A percentile compares a stretch with the other conserved stretches of the same genome.
These are phyloP conservation scores for Talaromyces stipitatus DNA, from an alignment of 495 filamentous ascomycete genomes.

Conservation along the genomic window DNA sequence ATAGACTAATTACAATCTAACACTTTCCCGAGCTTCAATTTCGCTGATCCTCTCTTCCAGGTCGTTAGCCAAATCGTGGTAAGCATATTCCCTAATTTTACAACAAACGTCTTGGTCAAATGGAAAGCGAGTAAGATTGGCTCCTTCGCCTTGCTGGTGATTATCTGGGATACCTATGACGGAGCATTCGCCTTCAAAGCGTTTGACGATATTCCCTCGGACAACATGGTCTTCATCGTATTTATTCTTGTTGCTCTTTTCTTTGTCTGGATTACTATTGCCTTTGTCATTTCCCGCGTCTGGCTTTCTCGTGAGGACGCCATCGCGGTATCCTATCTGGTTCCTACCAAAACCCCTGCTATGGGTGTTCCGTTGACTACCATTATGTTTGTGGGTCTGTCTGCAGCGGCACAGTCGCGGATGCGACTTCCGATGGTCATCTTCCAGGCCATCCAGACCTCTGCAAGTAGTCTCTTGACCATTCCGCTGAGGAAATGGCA, in stretches of 20 bases:
- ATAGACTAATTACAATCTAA: background rate
- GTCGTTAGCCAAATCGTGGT: constrained; percentile 24
- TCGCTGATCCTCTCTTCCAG: background rate
- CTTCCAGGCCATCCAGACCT: constrained; percentile 28
- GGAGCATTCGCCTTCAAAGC: constrained; percentile 29
- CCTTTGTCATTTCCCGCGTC: constrained; percentile 17
- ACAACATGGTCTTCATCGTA: constrained; percentile 32
- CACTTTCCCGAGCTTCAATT: background rate
- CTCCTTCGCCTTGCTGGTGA: constrained; percentile 21
- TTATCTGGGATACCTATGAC: constrained; percentile 37
- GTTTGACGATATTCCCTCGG: constrained; percentile 18
- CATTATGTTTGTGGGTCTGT: constrained; percentile 24
- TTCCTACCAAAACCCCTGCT: constrained; percentile 33
- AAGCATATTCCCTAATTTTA: constrained; percentile 17
- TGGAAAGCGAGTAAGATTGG: constrained; percentile 28
- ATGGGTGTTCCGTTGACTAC: constrained; percentile 29
- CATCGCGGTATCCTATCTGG: constrained; percentile 27
- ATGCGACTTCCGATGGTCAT: constrained; percentile 29
- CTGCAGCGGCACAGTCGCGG: constrained; percentile 13
- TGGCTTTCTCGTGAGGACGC: constrained; percentile 29
- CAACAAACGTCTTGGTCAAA: constrained; percentile 22
- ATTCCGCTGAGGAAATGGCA: constrained; percentile 22
- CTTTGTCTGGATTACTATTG: constrained; percentile 20
- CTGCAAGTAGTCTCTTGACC: constrained; percentile 19
- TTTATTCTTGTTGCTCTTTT: constrained; percentile 32